A percentile compares a stretch with the other conserved stretches of the same genome.
Evolutionary conservation across 1,284 basidiomycete genomes (phyloP).

Genomic region (Ganoderma meredithae): DNA sequence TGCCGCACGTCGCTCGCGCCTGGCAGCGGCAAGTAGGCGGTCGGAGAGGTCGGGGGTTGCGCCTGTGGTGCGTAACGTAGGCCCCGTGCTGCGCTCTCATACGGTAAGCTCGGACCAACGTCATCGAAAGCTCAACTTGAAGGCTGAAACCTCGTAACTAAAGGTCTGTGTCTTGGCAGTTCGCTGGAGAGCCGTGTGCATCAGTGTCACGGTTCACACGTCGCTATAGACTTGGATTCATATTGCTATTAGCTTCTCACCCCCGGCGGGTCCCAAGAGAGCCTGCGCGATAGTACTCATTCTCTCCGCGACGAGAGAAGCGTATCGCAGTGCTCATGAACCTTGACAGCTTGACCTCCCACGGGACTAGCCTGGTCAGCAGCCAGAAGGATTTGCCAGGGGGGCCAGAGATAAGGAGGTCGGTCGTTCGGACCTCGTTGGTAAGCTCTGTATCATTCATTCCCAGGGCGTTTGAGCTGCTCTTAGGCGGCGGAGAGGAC

Average conservation of each 20-base stretch:
- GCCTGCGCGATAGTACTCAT: neutral
- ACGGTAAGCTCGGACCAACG: neutral
- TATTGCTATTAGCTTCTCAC: neutral
- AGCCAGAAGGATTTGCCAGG: neutral
- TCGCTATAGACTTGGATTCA: neutral
- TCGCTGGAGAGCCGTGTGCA: too few relatives aligned
- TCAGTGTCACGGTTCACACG: neutral
- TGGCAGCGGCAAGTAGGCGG: neutral
- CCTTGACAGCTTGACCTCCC: slow-evolving; percentile 1
- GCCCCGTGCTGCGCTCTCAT: neutral
- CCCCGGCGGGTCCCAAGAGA: neutral
- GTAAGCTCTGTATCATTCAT: neutral
- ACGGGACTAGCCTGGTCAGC: neutral
- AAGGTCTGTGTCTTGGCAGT: neutral
- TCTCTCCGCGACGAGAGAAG: neutral
- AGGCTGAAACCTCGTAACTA: neutral
- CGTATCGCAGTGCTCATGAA: slow-evolving; percentile 6
- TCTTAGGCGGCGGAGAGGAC: neutral
- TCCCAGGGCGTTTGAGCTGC: neutral
- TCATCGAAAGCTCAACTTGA: neutral
- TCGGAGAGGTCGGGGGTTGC: neutral
- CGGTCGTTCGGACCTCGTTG: slow-evolving; percentile 9
- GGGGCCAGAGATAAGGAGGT: slow-evolving; percentile 13
- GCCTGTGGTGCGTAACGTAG: neutral
- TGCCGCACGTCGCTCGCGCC: neutral